Evolutionary conservation across 805 yeast genomes (phyloP).

Genomic region (Kodamaea kaohsiungensis): DNA sequence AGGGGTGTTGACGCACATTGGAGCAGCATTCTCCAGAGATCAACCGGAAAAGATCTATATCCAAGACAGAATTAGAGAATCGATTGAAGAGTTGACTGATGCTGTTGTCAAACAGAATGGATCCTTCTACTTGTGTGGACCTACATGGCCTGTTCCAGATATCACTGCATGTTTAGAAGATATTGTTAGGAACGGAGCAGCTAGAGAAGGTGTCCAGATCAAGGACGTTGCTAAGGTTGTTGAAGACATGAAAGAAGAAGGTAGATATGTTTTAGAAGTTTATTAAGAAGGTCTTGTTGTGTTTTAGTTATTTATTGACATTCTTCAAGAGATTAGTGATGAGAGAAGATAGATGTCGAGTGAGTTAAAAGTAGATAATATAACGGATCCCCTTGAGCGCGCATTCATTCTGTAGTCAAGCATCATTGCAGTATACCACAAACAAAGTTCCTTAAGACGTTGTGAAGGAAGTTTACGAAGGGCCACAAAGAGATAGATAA

Average conservation of each 20-base stretch:
- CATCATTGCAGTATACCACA: neutral
- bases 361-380: neutral
- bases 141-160: constrained; percentile 99
- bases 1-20: constrained; percentile 88
- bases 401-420: neutral
- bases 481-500: neutral
- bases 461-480: neutral
- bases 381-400: too few relatives aligned
- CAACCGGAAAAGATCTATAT: constrained; percentile 93
- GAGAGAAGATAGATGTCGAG: neutral
- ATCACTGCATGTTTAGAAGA: constrained; percentile 88
- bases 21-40: constrained; percentile 98
- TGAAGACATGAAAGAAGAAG: constrained; percentile 90
- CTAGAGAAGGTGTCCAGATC: constrained; percentile 55
- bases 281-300: constrained; percentile 59
- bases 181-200: constrained; percentile 72
- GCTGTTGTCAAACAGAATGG: constrained; percentile 81
- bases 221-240: constrained; percentile 77
- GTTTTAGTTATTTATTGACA: too few relatives aligned
- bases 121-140: constrained; percentile 95
- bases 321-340: neutral
- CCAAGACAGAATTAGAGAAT: constrained; percentile 88
- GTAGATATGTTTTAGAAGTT: constrained; percentile 91
- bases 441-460: neutral
- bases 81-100: constrained; percentile 67